A percentile compares a stretch with the other conserved stretches of the same genome.
phyloP scores from a whole-genome alignment of 495 filamentous ascomycete species.

The Hypoxylon fragiforme region DNA sequence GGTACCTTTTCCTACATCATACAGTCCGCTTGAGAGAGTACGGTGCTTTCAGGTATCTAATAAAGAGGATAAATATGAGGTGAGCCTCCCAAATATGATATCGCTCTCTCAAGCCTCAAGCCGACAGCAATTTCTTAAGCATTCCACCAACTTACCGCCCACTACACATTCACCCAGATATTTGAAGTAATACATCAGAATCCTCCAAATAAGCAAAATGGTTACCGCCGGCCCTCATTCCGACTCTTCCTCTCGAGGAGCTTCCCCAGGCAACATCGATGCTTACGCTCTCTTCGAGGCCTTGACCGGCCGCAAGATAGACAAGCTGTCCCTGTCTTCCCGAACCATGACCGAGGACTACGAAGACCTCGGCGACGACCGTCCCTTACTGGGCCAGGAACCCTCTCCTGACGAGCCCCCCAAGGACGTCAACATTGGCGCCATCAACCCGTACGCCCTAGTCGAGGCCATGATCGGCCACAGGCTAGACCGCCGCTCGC shows the following conservation, averaged over 20 bases:
- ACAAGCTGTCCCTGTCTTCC: slow-evolving; percentile 25
- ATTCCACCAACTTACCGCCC: slow-evolving; percentile 1
- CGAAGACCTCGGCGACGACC: slow-evolving; percentile 25
- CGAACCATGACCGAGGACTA: slow-evolving; percentile 33
- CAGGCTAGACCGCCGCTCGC: slow-evolving; percentile 35
- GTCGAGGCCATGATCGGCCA: slow-evolving; percentile 44
- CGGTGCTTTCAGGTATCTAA: background rate
- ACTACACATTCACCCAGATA: slow-evolving; percentile 2
- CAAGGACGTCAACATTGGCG: slow-evolving; percentile 39
- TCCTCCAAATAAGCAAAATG: too few species aligned
- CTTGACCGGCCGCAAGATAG: slow-evolving; percentile 38
- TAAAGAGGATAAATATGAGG: slow-evolving; percentile 15
- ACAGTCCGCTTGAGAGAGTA: background rate
- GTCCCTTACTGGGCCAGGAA: slow-evolving; percentile 21
- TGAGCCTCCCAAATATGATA: slow-evolving; percentile 10
- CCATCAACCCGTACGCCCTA: slow-evolving; percentile 47
- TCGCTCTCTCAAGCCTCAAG: background rate
- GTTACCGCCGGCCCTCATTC: slow-evolving; percentile 26
- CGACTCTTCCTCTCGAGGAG: slow-evolving; percentile 14
- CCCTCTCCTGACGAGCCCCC: slow-evolving; percentile 41
- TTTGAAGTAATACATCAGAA: too few species aligned
- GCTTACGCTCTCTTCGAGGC: slow-evolving; percentile 43
- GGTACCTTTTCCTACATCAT: background rate
- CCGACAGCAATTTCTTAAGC: slow-evolving; percentile 1
- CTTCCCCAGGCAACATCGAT: slow-evolving; percentile 34